Conservation (phyloP, 2,329 filamentous ascomycete species). For the Trichocomaceae sp. region DNA sequence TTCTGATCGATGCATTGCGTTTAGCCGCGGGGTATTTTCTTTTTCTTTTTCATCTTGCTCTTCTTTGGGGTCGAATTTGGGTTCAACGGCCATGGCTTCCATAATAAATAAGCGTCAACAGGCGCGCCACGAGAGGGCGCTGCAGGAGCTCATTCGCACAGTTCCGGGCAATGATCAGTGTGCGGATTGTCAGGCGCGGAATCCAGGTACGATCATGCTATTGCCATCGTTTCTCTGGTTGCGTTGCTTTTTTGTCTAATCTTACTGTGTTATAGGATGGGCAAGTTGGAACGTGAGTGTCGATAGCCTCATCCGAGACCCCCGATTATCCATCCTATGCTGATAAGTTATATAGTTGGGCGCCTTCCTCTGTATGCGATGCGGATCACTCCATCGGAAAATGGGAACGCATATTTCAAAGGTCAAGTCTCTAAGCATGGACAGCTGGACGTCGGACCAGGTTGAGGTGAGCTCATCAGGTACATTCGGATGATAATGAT, state of each 20-base stretch:
- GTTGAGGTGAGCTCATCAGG: conserved; percentile 65
- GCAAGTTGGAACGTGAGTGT: conserved; percentile 81
- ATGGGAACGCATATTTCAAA: conserved; percentile 97
- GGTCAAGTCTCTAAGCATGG: conserved; percentile 98
- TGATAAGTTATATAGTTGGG: conserved; percentile 58
- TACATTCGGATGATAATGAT: neutral
- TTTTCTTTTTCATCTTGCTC: neutral
- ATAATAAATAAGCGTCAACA: conserved; percentile 91
- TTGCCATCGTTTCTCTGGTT: neutral
- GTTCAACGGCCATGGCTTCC: conserved; percentile 53
- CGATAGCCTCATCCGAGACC: neutral
- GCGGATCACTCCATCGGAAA: conserved; percentile 90
- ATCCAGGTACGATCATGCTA: conserved; percentile 63
- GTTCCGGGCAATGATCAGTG: conserved; percentile 87
- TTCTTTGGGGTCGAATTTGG: neutral
- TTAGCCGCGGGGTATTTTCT: neutral
- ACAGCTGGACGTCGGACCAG: conserved; percentile 92
- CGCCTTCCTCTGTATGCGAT: conserved; percentile 96
- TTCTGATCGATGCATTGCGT: neutral
- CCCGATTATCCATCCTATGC: neutral
- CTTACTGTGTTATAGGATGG: conserved; percentile 58
- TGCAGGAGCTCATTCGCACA: conserved; percentile 81
- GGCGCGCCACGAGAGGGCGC: conserved; percentile 85
- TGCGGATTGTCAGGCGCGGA: conserved; percentile 85
- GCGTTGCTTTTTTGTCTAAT: conserved; percentile 24